Percentiles rank a stretch among this genome's conserved stretches.
These are phyloP conservation scores for Beverwykella pulmonaria DNA, from an alignment of 495 filamentous ascomycete species.

Conservation along the genomic window DNA sequence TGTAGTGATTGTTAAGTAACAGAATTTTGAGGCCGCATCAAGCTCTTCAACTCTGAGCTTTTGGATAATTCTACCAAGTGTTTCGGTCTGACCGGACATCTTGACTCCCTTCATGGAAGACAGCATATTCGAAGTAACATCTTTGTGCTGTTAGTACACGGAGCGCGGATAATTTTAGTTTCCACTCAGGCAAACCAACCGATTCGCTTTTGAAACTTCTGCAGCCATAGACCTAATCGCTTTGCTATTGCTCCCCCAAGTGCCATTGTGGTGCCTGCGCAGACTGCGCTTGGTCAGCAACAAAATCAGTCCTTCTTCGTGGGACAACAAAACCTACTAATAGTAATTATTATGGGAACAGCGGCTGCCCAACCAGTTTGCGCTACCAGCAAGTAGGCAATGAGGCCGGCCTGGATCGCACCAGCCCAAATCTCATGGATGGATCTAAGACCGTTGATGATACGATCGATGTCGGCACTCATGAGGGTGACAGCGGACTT, in stretches of 20 bases:
- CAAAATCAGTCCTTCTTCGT: no score
- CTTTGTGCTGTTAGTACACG: no score
- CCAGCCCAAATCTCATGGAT: constrained; percentile 17
- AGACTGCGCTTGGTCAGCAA: no score
- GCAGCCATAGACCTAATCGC: no score
- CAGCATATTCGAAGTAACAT: neutral
- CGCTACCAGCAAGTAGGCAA: no score
- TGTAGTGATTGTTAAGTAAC: no score
- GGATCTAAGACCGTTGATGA: constrained; percentile 2
- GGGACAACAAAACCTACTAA: no score
- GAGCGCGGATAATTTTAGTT: no score
- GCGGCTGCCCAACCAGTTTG: no score
- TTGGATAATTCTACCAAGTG: neutral
- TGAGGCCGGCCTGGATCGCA: neutral
- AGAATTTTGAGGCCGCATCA: neutral
- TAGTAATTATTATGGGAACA: no score
- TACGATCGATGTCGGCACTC: constrained; percentile 22
- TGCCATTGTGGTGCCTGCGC: no score
- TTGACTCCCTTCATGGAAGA: neutral
- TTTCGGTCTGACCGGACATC: neutral
- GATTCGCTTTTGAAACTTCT: neutral
- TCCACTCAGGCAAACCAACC: neutral
- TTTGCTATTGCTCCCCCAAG: no score
- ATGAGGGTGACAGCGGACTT: constrained; percentile 20
- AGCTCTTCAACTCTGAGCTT: neutral